A percentile compares a stretch with the other conserved stretches of the same genome.
These are phyloP conservation scores for Pythium guiyangense DNA, from an alignment of 352 stramenopile species.

Conservation along the genomic window DNA sequence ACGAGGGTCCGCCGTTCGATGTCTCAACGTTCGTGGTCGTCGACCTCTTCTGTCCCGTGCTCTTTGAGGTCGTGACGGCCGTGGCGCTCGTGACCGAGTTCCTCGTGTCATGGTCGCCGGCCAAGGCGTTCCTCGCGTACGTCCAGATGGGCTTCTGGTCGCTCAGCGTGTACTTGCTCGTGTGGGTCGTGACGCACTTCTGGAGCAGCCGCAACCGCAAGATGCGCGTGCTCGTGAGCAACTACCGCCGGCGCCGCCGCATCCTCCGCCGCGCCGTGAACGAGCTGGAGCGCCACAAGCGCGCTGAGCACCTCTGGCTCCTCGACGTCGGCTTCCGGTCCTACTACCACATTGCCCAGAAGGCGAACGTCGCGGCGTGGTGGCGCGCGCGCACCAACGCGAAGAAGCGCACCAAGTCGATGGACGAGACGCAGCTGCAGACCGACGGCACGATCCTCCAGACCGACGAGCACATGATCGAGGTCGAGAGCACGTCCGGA, in stretches of 20 bases:
- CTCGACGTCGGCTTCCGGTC: conserved; percentile 77
- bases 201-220: conserved; percentile 76
- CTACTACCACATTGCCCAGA: conserved; percentile 46
- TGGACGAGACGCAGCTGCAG: conserved; percentile 3
- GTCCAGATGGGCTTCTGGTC: conserved; percentile 67
- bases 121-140: conserved; percentile 64
- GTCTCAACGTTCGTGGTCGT: conserved; percentile 74
- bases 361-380: conserved; percentile 28
- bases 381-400: conserved; percentile 2
- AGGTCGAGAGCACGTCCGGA: conserved; percentile 14
- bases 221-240: conserved; percentile 73
- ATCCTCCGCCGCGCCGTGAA: conserved; percentile 46
- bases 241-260: conserved; percentile 62
- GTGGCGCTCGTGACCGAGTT: conserved; percentile 46
- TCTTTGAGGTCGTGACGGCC: conserved; percentile 65
- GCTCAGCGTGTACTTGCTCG: conserved; percentile 45
- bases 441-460: conserved; percentile 9
- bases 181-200: conserved; percentile 76
- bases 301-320: conserved; percentile 62
- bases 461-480: conserved; percentile 25
- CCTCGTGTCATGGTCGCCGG: conserved; percentile 44
- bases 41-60: conserved; percentile 64
- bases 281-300: conserved; percentile 52
- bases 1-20: conserved; percentile 57
- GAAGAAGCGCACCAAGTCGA: conserved; percentile 8